These are phyloP conservation scores for Verticillium klebahnii DNA, from an alignment of 2,329 filamentous ascomycete species.

Conservation along the genomic window DNA sequence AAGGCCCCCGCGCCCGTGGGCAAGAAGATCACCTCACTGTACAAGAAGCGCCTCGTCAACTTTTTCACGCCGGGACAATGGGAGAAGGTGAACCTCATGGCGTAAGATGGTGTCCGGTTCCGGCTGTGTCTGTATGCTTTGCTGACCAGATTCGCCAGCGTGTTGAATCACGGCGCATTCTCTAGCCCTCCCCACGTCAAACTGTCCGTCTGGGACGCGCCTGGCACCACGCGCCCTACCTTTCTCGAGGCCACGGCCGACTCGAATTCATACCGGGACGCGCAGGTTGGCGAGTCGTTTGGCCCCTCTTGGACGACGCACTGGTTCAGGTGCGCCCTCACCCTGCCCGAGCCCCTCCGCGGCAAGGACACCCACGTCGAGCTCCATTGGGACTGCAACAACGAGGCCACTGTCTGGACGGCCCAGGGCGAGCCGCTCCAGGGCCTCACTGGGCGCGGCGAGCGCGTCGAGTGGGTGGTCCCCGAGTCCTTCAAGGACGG, in stretches of 20 bases:
- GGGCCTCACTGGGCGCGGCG: conserved; percentile 59
- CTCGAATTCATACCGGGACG: conserved; percentile 7
- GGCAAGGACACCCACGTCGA: conserved; percentile 52
- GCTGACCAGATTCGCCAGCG: conserved; percentile 2
- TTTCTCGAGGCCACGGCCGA: conserved; percentile 11
- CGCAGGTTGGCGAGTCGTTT: conserved; percentile 54
- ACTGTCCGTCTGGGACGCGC: conserved; percentile 13
- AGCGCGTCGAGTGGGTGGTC: conserved; percentile 61
- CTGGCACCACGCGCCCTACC: conserved; percentile 10
- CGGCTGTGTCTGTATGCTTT: no score
- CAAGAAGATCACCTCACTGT: conserved; percentile 9
- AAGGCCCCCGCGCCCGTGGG: conserved; percentile 5
- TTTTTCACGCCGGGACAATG: conserved; percentile 16
- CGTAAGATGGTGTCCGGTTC: conserved; percentile 3
- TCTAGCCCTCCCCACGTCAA: conserved; percentile 10
- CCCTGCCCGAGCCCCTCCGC: conserved; percentile 49
- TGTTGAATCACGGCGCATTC: conserved; percentile 11
- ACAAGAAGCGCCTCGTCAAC: conserved; percentile 14
- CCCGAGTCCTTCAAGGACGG: conserved; percentile 55
- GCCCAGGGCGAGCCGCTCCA: conserved; percentile 58
- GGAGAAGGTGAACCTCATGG: conserved; percentile 15
- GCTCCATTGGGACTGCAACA: conserved; percentile 67
- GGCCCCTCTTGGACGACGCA: conserved; percentile 69
- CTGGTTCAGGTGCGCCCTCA: conserved; percentile 61
- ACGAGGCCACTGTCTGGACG: conserved; percentile 62